Base-by-base conservation (phyloP, 2,329 filamentous ascomycete genomes). In the Arachnomyces sp. region DNA sequence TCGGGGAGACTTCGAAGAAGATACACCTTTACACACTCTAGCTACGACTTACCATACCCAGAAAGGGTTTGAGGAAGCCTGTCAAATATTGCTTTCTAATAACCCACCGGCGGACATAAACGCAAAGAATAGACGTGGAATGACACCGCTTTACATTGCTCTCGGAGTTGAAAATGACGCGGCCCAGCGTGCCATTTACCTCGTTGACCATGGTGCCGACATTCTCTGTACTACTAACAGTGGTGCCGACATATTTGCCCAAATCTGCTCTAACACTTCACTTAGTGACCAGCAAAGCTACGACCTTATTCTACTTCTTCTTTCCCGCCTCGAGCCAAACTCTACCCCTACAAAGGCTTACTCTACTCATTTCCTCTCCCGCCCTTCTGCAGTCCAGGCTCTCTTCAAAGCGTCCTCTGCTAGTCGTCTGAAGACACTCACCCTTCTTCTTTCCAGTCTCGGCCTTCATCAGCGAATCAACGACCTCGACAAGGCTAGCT, bases 11-110 rank as follows among this genome's bases (percentile, higher is more conserved):
- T 49, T 40, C 25, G 44, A 52, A 13, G 36, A 47, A 28, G 49
- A 53, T 9, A 56, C 51, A 3, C 47, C 52, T 4, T 41, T 56
- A 11, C 52, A 55, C 42, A n/a, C 39, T 3, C n/a, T 57, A 21
- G 28, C 47, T 6, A 48, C 47, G 2, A 49, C 31, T 2, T 47
- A 51, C 14, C 50, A 53, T 29, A 17, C 45, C 2, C 52, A 52
- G 28, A 48, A 53, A 2, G 52, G 54, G 21, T 49, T 56, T n/a
- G 46, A 55, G 43, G 35, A 39, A 1, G 48, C 49, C 7, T 53
- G 43, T 31, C 42, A 51, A 28, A 47, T 56, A 11, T 14, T 57
- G 4, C 38, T 54, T 31, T n/a, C 17, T 3, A 48, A 45, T 21
- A 29, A 35, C 1, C 39, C 29, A 11, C 46, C 45, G 12, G 45